phyloP scores from a whole-genome alignment of 2,329 filamentous ascomycete species.

The Hypoxylon sp. region DNA sequence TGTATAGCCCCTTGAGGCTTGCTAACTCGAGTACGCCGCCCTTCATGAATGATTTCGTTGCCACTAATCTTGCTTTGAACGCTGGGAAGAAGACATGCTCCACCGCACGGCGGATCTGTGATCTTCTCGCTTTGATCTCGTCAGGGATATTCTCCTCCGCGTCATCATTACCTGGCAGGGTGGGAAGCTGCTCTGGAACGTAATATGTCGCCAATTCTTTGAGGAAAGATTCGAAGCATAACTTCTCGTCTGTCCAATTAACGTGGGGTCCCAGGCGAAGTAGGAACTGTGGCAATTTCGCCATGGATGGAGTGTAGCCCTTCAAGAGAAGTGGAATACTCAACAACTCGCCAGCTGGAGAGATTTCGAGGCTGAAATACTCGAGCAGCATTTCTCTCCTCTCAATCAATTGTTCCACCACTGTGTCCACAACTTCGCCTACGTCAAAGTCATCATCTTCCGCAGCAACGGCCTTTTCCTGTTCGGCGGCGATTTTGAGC shows the following conservation, averaged over 20 bases:
- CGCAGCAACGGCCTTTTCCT: slow-evolving; percentile 68
- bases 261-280: slow-evolving; percentile 89
- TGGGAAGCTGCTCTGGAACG: slow-evolving; percentile 84
- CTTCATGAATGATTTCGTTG: slow-evolving; percentile 80
- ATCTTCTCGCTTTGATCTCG: slow-evolving; percentile 69
- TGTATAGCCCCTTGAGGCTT: slow-evolving; percentile 90
- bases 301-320: slow-evolving; percentile 86
- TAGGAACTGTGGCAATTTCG: slow-evolving; percentile 89
- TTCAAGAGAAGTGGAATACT: slow-evolving; percentile 88
- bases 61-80: slow-evolving; percentile 84
- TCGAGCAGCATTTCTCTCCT: slow-evolving; percentile 88
- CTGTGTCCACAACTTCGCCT: slow-evolving; percentile 72
- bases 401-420: slow-evolving; percentile 77
- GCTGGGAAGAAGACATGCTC: slow-evolving; percentile 93
- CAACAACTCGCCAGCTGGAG: slow-evolving; percentile 79
- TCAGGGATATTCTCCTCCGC: slow-evolving; percentile 60
- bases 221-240: slow-evolving; percentile 88
- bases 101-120: slow-evolving; percentile 78
- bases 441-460: slow-evolving; percentile 72
- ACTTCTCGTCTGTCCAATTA: slow-evolving; percentile 85
- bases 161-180: slow-evolving; percentile 49
- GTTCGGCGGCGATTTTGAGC: slow-evolving; percentile 77
- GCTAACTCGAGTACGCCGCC: slow-evolving; percentile 86
- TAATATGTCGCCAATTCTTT: slow-evolving; percentile 90
- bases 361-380: slow-evolving; percentile 91